These are phyloP conservation scores for Rhodocollybia butyracea DNA, from an alignment of 768 basidiomycete species.

Conservation along the genomic window DNA sequence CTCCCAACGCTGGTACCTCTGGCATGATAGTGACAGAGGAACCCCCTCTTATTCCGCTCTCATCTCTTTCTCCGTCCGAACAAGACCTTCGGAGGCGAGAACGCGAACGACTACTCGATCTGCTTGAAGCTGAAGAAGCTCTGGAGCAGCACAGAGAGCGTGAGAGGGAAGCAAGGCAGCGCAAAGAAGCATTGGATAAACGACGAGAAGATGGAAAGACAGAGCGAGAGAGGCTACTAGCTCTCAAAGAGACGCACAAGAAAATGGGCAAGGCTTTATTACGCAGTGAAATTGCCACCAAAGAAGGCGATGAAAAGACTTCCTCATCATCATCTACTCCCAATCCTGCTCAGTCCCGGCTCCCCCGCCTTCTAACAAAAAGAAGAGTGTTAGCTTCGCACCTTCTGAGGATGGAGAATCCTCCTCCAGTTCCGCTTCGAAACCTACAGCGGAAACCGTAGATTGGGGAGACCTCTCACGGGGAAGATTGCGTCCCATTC, in stretches of 20 bases:
- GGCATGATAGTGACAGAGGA: conserved; percentile 25
- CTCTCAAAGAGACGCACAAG: conserved; percentile 59
- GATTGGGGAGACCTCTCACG: conserved; percentile 58
- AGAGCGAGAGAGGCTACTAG: conserved; percentile 36
- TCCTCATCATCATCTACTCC: neutral
- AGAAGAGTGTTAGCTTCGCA: conserved; percentile 68
- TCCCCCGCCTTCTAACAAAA: conserved; percentile 29
- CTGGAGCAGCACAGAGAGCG: conserved; percentile 39
- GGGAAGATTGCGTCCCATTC: conserved; percentile 41
- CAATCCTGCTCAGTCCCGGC: conserved; percentile 12
- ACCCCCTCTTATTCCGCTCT: conserved; percentile 43
- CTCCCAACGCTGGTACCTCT: conserved; percentile 4
- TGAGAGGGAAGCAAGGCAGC: conserved; percentile 35
- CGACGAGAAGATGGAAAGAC: conserved; percentile 36
- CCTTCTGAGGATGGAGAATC: conserved; percentile 21
- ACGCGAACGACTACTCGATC: conserved; percentile 61
- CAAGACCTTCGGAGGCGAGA: conserved; percentile 52
- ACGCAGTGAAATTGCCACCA: conserved; percentile 37
- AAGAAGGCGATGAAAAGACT: conserved; percentile 19
- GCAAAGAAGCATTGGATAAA: conserved; percentile 46
- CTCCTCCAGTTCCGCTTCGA: neutral
- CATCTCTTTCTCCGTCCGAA: conserved; percentile 41
- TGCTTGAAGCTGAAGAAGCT: conserved; percentile 69
- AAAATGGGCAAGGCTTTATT: conserved; percentile 76
- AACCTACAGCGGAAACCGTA: conserved; percentile 9